phyloP scores from a whole-genome alignment of 192 early-diverging fungal species.

The Coemansia erecta region DNA sequence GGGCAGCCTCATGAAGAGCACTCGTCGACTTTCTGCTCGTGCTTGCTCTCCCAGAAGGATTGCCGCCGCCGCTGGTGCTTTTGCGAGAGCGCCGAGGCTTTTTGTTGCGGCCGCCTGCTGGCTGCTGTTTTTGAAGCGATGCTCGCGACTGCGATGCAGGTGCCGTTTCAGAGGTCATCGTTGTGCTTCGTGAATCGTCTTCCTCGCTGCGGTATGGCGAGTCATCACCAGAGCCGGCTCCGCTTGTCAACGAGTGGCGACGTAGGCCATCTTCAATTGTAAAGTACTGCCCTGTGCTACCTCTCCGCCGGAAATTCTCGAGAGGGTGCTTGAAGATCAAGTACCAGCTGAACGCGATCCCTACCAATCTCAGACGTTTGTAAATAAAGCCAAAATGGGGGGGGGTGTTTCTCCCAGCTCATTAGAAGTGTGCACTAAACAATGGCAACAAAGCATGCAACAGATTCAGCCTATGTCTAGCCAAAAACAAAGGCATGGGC shows the following conservation, averaged over 20 bases:
- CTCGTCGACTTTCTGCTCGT: slow-evolving; percentile 13
- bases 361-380: slow-evolving; percentile 12
- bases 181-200: slow-evolving; percentile 31
- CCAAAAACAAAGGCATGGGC: no score
- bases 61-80: slow-evolving; percentile 7
- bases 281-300: slow-evolving; percentile 25
- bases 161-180: slow-evolving; percentile 31
- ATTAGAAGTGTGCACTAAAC: no score
- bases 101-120: slow-evolving; percentile 9
- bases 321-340: slow-evolving; percentile 46
- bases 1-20: slow-evolving; percentile 37
- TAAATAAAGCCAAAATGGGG: neutral
- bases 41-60: slow-evolving; percentile 4
- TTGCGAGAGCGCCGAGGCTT: slow-evolving; percentile 32
- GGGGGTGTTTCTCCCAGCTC: no score
- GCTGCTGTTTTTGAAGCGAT: slow-evolving; percentile 1
- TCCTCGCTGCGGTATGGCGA: slow-evolving; percentile 26
- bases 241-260: slow-evolving; percentile 37
- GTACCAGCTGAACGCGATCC: slow-evolving; percentile 49
- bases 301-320: slow-evolving; percentile 32
- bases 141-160: slow-evolving; percentile 11
- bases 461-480: no score
- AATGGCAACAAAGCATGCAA: no score
- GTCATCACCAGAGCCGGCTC: slow-evolving; percentile 20
- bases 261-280: slow-evolving; percentile 46